Evolutionary conservation across 2,329 filamentous ascomycete species (phyloP).

Genomic region (Colletotrichum viniferum): DNA sequence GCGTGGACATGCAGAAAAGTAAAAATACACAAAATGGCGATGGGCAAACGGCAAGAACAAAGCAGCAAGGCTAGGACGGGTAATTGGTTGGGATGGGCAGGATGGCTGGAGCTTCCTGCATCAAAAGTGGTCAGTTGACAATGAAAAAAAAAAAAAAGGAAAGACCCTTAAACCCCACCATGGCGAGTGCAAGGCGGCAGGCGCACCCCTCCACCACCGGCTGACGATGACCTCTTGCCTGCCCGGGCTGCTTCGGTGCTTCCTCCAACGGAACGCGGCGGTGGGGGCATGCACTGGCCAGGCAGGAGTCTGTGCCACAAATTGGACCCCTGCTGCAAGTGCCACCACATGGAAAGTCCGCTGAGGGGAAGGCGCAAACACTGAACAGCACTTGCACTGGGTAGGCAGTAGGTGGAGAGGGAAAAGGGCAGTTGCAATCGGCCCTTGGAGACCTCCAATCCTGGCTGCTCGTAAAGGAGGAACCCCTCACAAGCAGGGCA

Average conservation of each 20-base stretch:
- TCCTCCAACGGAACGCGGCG: neutral
- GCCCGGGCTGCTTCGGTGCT: neutral
- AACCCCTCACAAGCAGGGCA: neutral
- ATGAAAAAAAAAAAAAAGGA: neutral
- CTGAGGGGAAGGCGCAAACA: neutral
- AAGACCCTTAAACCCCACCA: slow-evolving; percentile 15
- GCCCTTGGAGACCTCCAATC: neutral
- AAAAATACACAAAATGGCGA: neutral
- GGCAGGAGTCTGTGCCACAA: neutral
- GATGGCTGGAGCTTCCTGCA: neutral
- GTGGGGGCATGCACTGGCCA: neutral
- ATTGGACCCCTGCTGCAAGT: neutral
- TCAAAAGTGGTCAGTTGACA: slow-evolving; percentile 17
- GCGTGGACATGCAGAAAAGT: neutral
- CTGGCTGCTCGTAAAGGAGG: neutral
- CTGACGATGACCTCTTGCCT: neutral
- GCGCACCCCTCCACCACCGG: neutral
- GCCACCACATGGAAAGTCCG: neutral
- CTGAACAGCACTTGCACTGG: neutral
- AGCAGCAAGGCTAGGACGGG: neutral
- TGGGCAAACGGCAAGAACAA: neutral
- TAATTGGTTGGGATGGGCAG: neutral
- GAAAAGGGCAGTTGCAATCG: neutral
- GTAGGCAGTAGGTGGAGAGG: neutral
- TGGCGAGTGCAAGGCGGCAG: neutral